Evolutionary conservation across 2,329 filamentous ascomycete species (phyloP), one percentile per base, ranked within the genome.

Genomic region (Diaporthe longicolla): DNA sequence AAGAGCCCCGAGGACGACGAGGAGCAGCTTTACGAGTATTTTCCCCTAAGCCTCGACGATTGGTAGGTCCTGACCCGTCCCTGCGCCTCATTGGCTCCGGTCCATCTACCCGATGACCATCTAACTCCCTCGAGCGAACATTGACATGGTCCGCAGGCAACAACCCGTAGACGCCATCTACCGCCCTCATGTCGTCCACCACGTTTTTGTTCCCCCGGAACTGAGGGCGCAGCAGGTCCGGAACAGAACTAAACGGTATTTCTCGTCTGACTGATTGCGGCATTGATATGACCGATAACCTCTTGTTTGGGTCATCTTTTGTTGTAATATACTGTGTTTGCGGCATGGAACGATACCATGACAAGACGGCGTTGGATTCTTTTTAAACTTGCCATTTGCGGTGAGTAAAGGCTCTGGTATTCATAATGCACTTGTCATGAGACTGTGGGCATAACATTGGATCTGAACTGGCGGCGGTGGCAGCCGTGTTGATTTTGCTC

Each of bases 1-100:
- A 88, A 90, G 80, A 92, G 93, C 80, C 88, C 93, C 45, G 84
- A 92, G 77, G 95, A 97, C 78, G 93, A 93, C 78, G 92, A 92
- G 0, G 95, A 98, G 82, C 86, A 95, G 77, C 85, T 98, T 24
- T 98, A 98, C 81, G 95, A 98, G 84, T 98, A 98, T 81, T 98
- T 98, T 77, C 95, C 95, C 0, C 87, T 98, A 21, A 95, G 93
- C 65, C 85, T 98, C 74, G 95, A 98, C 81, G 95, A 98, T 80
- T 98, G 93, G 93, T 90, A 82, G 79, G 84, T 80, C 9, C 45
- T 43, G 59, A 4, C 72, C 5, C 54, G 24, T 50, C 32, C 32
- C 69, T 35, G 54, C 29, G 21, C 21, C 15, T 35, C 1, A 19
- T 45, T 21, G 43, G 9, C 7, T n/a, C 45, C 19, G 45, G 45